phyloP scores from a whole-genome alignment of 306 rosid genomes.

The Malus sieversii region DNA sequence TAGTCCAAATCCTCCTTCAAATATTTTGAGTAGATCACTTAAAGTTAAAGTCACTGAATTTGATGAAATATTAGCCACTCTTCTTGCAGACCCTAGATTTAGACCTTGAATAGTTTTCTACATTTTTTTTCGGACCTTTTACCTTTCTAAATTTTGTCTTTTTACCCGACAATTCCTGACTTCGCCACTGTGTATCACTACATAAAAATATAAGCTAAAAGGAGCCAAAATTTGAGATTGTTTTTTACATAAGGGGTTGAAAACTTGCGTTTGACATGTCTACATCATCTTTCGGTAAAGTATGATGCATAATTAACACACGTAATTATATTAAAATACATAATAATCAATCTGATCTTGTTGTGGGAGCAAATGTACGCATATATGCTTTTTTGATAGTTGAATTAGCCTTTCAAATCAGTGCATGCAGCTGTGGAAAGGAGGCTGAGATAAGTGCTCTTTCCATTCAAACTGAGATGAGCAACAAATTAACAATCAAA shows the following conservation, averaged over 20 bases:
- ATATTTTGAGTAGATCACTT: too few species aligned
- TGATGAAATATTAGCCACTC: too few species aligned
- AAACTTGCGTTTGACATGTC: not conserved
- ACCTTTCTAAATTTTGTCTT: too few species aligned
- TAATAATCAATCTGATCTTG: not conserved
- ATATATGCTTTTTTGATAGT: conserved; percentile 14
- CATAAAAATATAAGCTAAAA: too few species aligned
- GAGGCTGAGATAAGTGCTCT: conserved; percentile 21
- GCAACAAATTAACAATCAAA: not conserved
- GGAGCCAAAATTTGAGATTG: not conserved
- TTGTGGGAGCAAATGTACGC: not conserved
- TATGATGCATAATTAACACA: not conserved
- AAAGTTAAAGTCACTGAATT: too few species aligned
- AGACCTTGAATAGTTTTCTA: too few species aligned
- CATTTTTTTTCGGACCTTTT: too few species aligned
- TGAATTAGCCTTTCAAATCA: conserved; percentile 23
- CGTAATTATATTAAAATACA: not conserved
- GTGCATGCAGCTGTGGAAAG: conserved; percentile 11
- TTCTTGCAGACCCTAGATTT: too few species aligned
- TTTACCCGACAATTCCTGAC: too few species aligned
- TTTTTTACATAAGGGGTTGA: not conserved
- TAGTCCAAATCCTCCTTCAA: too few species aligned
- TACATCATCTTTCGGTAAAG: not conserved
- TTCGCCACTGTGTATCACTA: too few species aligned
- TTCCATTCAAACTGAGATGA: conserved; percentile 15